A percentile compares a stretch with the other conserved stretches of the same genome.
Conservation (phyloP, 2,329 filamentous ascomycete species). For the Thyridium curvatum region DNA sequence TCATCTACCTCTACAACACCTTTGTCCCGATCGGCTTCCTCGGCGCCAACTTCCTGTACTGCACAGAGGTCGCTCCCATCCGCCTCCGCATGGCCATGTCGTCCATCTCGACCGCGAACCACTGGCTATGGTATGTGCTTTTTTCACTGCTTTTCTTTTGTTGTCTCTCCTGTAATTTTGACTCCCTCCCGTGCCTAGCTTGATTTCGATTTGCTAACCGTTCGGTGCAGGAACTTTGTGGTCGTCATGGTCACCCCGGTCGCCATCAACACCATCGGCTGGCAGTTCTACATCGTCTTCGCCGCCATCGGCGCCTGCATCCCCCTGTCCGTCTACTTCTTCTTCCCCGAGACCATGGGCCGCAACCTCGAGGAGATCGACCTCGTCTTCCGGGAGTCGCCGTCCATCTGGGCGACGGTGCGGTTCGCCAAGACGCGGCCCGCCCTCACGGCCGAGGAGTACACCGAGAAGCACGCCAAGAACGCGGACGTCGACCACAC, state of each 20-base stretch:
- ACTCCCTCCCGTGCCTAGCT: no score
- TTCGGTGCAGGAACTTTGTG: slow-evolving; percentile 29
- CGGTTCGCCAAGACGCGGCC: slow-evolving; percentile 26
- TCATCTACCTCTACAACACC: slow-evolving; percentile 54
- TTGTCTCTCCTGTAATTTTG: no score
- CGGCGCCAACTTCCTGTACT: slow-evolving; percentile 54
- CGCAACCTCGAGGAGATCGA: slow-evolving; percentile 40
- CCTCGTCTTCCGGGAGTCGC: slow-evolving; percentile 33
- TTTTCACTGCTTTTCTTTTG: no score
- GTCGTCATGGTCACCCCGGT: slow-evolving; percentile 37
- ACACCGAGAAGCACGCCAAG: slow-evolving; percentile 13
- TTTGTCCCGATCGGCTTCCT: slow-evolving; percentile 54
- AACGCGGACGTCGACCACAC: slow-evolving; percentile 5
- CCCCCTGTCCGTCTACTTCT: slow-evolving; percentile 34
- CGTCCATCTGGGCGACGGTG: slow-evolving; percentile 27
- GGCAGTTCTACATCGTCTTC: slow-evolving; percentile 44
- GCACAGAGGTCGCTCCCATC: slow-evolving; percentile 50
- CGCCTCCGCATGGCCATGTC: slow-evolving; percentile 46
- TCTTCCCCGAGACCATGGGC: slow-evolving; percentile 44
- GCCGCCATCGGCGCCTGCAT: slow-evolving; percentile 37
- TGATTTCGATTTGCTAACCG: no score
- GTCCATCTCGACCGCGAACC: slow-evolving; percentile 47
- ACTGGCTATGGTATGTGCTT: slow-evolving; percentile 37
- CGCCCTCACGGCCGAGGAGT: slow-evolving; percentile 22
- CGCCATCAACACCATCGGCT: slow-evolving; percentile 44